A percentile compares a stretch with the other conserved stretches of the same genome.
Evolutionary conservation across 2,329 filamentous ascomycete species (phyloP).

Genomic region (Zymoseptoria pseudotritici): DNA sequence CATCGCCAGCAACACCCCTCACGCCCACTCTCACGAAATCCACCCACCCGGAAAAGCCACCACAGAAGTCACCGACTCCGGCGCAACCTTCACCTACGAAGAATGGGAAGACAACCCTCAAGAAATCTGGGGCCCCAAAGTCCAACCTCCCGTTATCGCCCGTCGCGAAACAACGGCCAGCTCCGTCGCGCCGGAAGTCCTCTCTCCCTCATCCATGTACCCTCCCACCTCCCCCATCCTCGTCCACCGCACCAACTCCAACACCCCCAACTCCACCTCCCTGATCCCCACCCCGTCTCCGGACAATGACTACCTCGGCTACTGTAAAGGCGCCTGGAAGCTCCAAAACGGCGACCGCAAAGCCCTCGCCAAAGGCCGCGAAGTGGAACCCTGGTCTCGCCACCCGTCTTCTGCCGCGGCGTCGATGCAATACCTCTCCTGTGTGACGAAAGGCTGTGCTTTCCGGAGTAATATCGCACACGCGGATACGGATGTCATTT

Average conservation of each 20-base stretch:
- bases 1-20: neutral
- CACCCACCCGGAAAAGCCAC: neutral
- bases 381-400: slow-evolving; percentile 18
- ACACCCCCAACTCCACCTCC: slow-evolving; percentile 10
- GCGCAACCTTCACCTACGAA: slow-evolving; percentile 15
- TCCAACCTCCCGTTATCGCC: slow-evolving; percentile 4
- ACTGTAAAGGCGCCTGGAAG: slow-evolving; percentile 43
- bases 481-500: slow-evolving; percentile 21
- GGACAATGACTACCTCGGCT: slow-evolving; percentile 31
- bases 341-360: slow-evolving; percentile 29
- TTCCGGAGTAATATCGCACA: slow-evolving; percentile 38
- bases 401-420: slow-evolving; percentile 17
- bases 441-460: slow-evolving; percentile 36
- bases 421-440: slow-evolving; percentile 29
- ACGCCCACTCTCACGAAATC: neutral
- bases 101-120: slow-evolving; percentile 24
- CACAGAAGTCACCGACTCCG: neutral
- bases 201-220: neutral
- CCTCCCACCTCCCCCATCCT: slow-evolving; percentile 12
- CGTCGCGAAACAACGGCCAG: slow-evolving; percentile 17
- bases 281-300: slow-evolving; percentile 22
- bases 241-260: slow-evolving; percentile 14
- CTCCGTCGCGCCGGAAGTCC: neutral
- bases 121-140: slow-evolving; percentile 21
- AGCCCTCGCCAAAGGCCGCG: slow-evolving; percentile 25